Conservation (phyloP, 2,329 filamentous ascomycete species). For the Sporothrix dimorphospora region DNA sequence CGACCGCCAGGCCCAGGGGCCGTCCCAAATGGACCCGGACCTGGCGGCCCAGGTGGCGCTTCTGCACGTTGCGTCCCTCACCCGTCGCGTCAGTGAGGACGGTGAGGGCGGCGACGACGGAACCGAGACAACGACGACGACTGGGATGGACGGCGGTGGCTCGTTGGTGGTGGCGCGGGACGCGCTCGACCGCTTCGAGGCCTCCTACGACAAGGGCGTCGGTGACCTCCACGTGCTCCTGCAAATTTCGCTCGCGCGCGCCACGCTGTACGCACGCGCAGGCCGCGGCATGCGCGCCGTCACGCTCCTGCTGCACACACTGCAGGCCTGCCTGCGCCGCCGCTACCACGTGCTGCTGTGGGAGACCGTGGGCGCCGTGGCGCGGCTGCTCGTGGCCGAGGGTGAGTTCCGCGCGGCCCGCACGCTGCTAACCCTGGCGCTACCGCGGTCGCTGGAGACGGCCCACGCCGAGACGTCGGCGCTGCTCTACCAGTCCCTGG, state of each 20-base stretch:
- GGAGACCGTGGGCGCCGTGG: slow-evolving; percentile 69
- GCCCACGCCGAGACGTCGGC: slow-evolving; percentile 66
- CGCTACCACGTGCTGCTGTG: slow-evolving; percentile 71
- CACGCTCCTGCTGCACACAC: slow-evolving; percentile 74
- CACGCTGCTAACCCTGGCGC: slow-evolving; percentile 66
- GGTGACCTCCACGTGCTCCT: slow-evolving; percentile 59
- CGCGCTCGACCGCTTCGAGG: slow-evolving; percentile 44
- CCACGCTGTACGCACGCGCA: slow-evolving; percentile 67
- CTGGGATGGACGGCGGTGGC: background rate
- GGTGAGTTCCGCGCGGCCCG: slow-evolving; percentile 70
- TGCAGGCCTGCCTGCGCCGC: slow-evolving; percentile 71
- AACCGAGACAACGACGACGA: background rate
- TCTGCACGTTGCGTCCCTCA: slow-evolving; percentile 56
- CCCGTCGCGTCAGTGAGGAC: slow-evolving; percentile 47
- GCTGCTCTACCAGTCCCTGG: slow-evolving; percentile 69
- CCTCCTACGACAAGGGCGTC: slow-evolving; percentile 33
- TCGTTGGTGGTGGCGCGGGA: slow-evolving; percentile 39
- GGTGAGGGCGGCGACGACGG: background rate
- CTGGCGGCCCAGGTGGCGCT: slow-evolving; percentile 55
- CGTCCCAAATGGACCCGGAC: slow-evolving; percentile 56
- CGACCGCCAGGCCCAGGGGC: slow-evolving; percentile 27
- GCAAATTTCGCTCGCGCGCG: slow-evolving; percentile 73
- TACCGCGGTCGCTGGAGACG: slow-evolving; percentile 77
- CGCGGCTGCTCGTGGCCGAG: slow-evolving; percentile 69
- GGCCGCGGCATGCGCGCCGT: slow-evolving; percentile 75